A percentile compares a stretch with the other conserved stretches of the same genome.
phyloP scores from a whole-genome alignment of 768 basidiomycete genomes.

The Lyophyllum semitale region DNA sequence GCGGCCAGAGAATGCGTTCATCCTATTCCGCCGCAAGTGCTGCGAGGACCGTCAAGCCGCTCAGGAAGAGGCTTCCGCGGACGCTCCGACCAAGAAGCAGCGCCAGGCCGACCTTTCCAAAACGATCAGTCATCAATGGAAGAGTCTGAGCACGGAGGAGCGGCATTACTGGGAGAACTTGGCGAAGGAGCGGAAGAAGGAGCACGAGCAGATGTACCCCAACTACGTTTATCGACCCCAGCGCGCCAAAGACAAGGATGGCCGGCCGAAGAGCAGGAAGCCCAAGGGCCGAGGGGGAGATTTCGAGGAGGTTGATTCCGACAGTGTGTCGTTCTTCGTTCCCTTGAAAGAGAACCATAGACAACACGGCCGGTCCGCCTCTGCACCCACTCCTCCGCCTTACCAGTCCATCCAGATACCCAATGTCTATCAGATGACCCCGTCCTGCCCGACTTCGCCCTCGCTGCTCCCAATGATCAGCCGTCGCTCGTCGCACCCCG shows the following conservation, averaged over 20 bases:
- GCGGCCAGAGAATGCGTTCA: conserved; percentile 84
- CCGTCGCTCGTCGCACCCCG: conserved; percentile 55
- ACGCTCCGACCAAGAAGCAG: conserved; percentile 64
- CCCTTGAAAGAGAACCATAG: conserved; percentile 31
- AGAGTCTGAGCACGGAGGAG: conserved; percentile 64
- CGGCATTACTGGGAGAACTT: conserved; percentile 73
- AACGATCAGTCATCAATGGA: conserved; percentile 83
- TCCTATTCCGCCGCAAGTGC: conserved; percentile 79
- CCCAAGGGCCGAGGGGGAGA: conserved; percentile 31
- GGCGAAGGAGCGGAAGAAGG: conserved; percentile 79
- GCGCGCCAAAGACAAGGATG: conserved; percentile 59
- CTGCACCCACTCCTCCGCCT: conserved; percentile 67
- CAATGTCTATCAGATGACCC: conserved; percentile 51
- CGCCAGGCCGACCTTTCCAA: conserved; percentile 73
- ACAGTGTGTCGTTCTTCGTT: conserved; percentile 42
- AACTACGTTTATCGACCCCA: conserved; percentile 81
- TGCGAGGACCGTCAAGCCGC: conserved; percentile 69
- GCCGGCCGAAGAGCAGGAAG: conserved; percentile 46
- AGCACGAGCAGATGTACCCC: conserved; percentile 75
- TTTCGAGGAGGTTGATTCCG: conserved; percentile 38
- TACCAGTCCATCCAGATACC: conserved; percentile 73
- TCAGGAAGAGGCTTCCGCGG: conserved; percentile 44
- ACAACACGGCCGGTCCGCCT: conserved; percentile 41
- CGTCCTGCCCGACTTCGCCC: conserved; percentile 67
- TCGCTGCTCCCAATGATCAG: conserved; percentile 60